phyloP scores from a whole-genome alignment of 2,329 filamentous ascomycete genomes.

The Aspergillus luchuensis region DNA sequence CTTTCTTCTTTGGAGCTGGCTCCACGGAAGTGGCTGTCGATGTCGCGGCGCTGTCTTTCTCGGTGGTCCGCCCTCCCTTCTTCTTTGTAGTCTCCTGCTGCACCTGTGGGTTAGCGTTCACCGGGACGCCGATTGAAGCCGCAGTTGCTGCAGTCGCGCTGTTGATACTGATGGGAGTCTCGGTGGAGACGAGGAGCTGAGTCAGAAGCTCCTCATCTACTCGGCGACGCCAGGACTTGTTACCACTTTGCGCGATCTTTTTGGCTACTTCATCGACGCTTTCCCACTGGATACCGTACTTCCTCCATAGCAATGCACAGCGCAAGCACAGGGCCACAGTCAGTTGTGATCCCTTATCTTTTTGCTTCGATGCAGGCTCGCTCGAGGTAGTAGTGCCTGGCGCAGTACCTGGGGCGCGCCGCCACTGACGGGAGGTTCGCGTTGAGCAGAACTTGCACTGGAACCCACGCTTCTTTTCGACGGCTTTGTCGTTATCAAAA shows the following conservation, averaged over 20 bases:
- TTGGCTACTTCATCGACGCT: constrained; percentile 88
- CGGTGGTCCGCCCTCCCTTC: constrained; percentile 54
- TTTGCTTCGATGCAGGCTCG: constrained; percentile 66
- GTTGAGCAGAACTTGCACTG: constrained; percentile 91
- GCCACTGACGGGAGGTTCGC: constrained; percentile 82
- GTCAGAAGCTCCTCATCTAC: constrained; percentile 80
- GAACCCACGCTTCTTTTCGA: constrained; percentile 76
- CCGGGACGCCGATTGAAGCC: constrained; percentile 44
- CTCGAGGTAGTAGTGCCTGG: constrained; percentile 69
- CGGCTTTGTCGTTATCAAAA: constrained; percentile 86
- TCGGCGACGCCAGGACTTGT: constrained; percentile 81
- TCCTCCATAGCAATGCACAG: constrained; percentile 90
- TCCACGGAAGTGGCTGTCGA: constrained; percentile 48
- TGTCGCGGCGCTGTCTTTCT: constrained; percentile 54
- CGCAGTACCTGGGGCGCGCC: constrained; percentile 77
- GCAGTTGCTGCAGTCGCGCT: constrained; percentile 48
- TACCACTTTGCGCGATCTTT: constrained; percentile 77
- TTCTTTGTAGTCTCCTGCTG: constrained; percentile 61
- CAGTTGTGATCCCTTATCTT: constrained; percentile 75
- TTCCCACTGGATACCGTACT: constrained; percentile 95
- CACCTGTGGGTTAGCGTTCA: constrained; percentile 37
- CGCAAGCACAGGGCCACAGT: constrained; percentile 84
- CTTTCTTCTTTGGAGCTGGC: constrained; percentile 63
- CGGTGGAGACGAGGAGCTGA: constrained; percentile 49
- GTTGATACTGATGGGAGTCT: constrained; percentile 48